These are phyloP conservation scores for Colletotrichum truncatum DNA, from an alignment of 2,329 filamentous ascomycete species.

Conservation along the genomic window DNA sequence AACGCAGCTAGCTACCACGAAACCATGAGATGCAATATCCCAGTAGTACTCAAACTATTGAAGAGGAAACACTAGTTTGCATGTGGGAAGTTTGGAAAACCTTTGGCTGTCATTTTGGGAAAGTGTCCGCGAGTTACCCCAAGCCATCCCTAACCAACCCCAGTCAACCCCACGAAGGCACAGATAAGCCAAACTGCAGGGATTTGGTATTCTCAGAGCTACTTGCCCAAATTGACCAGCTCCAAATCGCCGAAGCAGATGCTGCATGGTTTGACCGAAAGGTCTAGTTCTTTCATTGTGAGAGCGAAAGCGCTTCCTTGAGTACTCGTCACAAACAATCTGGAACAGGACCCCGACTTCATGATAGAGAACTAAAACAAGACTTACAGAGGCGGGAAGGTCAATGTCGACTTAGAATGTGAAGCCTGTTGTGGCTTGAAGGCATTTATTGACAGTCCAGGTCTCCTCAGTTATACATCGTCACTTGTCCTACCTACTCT, in stretches of 20 bases:
- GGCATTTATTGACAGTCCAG: background rate
- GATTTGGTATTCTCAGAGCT: background rate
- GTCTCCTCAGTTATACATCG: background rate
- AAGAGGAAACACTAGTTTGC: too few species aligned
- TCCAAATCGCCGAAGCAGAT: background rate
- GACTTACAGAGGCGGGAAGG: background rate
- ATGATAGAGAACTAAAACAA: background rate
- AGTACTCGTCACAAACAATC: background rate
- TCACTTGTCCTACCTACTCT: background rate
- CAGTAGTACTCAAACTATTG: too few species aligned
- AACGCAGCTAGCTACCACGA: too few species aligned
- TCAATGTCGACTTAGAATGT: background rate
- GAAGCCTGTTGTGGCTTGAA: background rate
- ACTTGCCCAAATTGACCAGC: background rate
- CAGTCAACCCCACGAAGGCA: background rate
- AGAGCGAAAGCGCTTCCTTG: background rate
- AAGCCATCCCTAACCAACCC: background rate
- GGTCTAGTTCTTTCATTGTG: background rate
- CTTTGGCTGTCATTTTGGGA: background rate
- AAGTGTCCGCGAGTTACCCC: constrained; percentile 3
- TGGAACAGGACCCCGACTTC: background rate
- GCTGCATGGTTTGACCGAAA: background rate
- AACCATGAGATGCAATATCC: too few species aligned
- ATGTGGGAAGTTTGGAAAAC: background rate
- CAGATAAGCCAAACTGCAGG: background rate